A percentile compares a stretch with the other conserved stretches of the same genome.
phyloP scores from a whole-genome alignment of 352 stramenopile genomes.

The Aphanomyces invadans region DNA sequence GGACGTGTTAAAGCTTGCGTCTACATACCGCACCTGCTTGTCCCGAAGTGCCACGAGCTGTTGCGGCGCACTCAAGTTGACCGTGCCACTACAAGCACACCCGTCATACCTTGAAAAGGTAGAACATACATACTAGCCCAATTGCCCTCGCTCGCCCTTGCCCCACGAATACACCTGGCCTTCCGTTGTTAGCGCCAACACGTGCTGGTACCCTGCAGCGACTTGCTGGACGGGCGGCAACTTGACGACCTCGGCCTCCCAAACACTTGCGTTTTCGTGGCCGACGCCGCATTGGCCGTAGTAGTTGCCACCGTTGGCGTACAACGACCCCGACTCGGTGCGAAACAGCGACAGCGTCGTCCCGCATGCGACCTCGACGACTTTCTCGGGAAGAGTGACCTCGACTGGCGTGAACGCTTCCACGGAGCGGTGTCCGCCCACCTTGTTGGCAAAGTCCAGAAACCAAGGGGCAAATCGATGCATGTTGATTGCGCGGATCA shows the following conservation, averaged over 20 bases:
- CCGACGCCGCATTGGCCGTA: slow-evolving; percentile 76
- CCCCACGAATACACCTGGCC: slow-evolving; percentile 74
- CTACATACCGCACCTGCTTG: slow-evolving; percentile 50
- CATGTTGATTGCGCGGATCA: slow-evolving; percentile 80
- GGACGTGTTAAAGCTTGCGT: slow-evolving; percentile 79
- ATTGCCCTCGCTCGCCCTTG: slow-evolving; percentile 72
- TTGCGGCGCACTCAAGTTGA: slow-evolving; percentile 60
- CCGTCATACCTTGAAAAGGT: not conserved
- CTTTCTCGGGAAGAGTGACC: slow-evolving; percentile 50
- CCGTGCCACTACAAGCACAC: slow-evolving; percentile 33
- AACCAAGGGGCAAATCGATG: slow-evolving; percentile 65
- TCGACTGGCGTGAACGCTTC: slow-evolving; percentile 52
- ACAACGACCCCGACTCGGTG: slow-evolving; percentile 71
- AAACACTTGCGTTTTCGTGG: slow-evolving; percentile 53
- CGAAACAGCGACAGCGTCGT: slow-evolving; percentile 68
- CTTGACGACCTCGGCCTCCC: slow-evolving; percentile 42
- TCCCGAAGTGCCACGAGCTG: slow-evolving; percentile 72
- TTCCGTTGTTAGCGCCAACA: slow-evolving; percentile 50
- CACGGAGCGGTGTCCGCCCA: slow-evolving; percentile 51
- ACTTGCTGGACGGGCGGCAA: slow-evolving; percentile 55
- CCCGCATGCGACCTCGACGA: slow-evolving; percentile 76
- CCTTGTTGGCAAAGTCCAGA: slow-evolving; percentile 59
- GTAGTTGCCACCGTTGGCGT: slow-evolving; percentile 62
- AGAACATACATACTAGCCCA: slow-evolving; percentile 42
- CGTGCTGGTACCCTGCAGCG: slow-evolving; percentile 71